Evolutionary conservation across 495 filamentous ascomycete genomes (phyloP), one percentile per base, ranked within the genome.

Genomic region (Penicillium mononematosum): DNA sequence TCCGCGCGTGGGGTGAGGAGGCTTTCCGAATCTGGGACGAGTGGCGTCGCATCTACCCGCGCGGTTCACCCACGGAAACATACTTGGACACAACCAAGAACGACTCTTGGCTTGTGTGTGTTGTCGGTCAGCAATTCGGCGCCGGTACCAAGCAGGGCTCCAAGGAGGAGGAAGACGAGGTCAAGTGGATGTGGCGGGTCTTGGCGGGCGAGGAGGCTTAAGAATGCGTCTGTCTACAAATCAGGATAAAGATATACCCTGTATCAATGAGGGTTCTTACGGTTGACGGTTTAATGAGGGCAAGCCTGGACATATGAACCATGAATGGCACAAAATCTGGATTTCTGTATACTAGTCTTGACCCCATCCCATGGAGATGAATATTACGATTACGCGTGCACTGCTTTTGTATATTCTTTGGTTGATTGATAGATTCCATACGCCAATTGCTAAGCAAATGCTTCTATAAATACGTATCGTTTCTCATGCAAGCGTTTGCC

Each of bases 1-100:
- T 98, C 81, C 81, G 86, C 45, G 91, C 92, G 25, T 98, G 94
- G 94, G 83, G 84, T 55, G 95, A 98, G 65, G 94, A 98, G 78
- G 94, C 94, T 3, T 98, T 91, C 78, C 87, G 85, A 16, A 96
- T 97, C 65, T 98, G 93, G 89, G 80, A 80, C 32, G 94, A 98
- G 73, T 98, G 94, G 94, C 88, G 86, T 34, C 81, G 87, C 58
- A 87, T 98, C 20, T 96, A 94, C 66, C 82, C 81, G 4, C 76
- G 82, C 46, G 80, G 82, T 19, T 86, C 85, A 1, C 64, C 76
- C n/a, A 89, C 85, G 49, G 83, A 85, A 62, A 82, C 81, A 59
- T 78, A 95, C 62, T 73, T 97, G 11, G 81, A 87, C 51, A 61
- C 70, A 3, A 70, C 86, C n/a, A 82, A 83, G 64, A 78, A 79